These are phyloP conservation scores for Larix sibirica DNA, from an alignment of 83 land plant species.

Conservation along the genomic window DNA sequence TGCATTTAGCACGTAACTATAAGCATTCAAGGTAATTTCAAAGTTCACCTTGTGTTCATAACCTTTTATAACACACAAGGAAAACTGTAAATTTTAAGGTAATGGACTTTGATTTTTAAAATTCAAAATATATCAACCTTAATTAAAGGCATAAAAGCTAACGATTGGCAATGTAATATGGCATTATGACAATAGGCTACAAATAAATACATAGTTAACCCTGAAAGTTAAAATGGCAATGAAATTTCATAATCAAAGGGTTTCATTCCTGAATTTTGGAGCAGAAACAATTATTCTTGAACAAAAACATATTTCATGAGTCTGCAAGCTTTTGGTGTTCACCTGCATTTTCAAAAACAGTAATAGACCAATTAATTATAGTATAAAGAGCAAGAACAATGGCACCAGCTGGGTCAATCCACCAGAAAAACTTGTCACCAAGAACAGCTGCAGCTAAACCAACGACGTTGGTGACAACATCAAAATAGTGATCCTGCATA, in stretches of 20 bases:
- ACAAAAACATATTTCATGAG: too few species aligned
- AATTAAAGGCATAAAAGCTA: not conserved
- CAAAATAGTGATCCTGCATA: slow-evolving; percentile 88
- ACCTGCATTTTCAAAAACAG: slow-evolving; percentile 93
- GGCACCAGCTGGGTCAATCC: slow-evolving; percentile 94
- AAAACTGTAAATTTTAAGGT: not conserved
- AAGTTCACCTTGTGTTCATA: not conserved
- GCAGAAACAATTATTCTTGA: not conserved
- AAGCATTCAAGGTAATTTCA: not conserved
- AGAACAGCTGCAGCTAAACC: slow-evolving; percentile 86
- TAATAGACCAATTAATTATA: slow-evolving; percentile 80
- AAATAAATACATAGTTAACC: not conserved
- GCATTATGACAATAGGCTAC: not conserved
- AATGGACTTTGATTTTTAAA: not conserved
- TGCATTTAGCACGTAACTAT: not conserved
- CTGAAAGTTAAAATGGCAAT: not conserved
- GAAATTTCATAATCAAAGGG: not conserved
- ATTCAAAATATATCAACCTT: not conserved
- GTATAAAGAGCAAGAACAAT: slow-evolving; percentile 83
- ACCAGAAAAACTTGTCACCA: slow-evolving; percentile 71
- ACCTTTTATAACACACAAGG: not conserved
- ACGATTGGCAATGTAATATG: not conserved
- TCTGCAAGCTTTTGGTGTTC: not conserved
- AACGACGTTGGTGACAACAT: slow-evolving; percentile 81
- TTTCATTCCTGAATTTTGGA: not conserved